Evolutionary conservation across 306 rosid species (phyloP), one percentile per base, ranked within the genome.

Genomic region (Rubus parviflorus): DNA sequence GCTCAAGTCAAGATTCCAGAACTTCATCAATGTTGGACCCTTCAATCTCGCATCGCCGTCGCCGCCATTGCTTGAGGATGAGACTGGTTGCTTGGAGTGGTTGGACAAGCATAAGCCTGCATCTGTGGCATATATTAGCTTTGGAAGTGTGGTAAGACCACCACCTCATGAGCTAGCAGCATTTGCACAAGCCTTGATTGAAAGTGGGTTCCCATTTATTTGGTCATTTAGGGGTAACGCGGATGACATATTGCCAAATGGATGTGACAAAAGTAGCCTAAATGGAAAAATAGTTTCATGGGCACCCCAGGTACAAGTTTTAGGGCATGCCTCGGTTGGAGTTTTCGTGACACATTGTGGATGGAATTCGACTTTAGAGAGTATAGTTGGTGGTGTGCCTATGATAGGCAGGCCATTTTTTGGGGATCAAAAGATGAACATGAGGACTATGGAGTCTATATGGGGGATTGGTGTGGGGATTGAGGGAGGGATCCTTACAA

Each of bases 351-450:
- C 88, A 0, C 97, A 90, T 19, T 77, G 84, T 42, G 97, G 97
- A 3, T 92, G 97, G 97, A 92, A 90, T 56, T 88, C 92, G 0
- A 17, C 86, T 10, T 25, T 87, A 85, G 97, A 92, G 51, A 86
- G 93, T 56, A 77, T 88, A 1, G 74, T 80, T 1, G 89, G 90
- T 1, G 90, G 93, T 6, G 96, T 92, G 41, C 92, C 96, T 1
- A 84, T 92, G 88, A 84, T 90, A 64, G 69, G 88, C 52, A 77
- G 93, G 81, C 93, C 93, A 0, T 85, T 84, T 73, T 72, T 90
- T 3, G 93, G 90, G 8, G 97, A 88, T 53, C 97, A 92, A 35
- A 63, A 2, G 45, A 45, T 92, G 25, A 92, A 90, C 66, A 77
- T 72, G 45, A 35, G 71, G 68, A 73, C 84, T 16, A 0, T 87